These are phyloP conservation scores for Fusarium floridanum DNA, from an alignment of 2,329 filamentous ascomycete species.

Conservation along the genomic window DNA sequence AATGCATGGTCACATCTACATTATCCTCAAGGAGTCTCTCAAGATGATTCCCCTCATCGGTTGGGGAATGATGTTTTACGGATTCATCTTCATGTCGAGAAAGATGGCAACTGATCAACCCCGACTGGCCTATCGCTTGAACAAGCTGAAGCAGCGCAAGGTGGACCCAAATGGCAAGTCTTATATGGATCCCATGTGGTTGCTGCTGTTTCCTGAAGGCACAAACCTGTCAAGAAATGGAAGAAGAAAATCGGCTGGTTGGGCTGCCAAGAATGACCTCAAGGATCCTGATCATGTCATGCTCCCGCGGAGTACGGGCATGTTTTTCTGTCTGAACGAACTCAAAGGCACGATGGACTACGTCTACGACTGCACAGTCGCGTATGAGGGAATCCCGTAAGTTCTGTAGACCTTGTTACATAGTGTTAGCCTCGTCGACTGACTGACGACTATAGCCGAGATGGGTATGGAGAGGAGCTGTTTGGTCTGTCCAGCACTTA, in stretches of 20 bases:
- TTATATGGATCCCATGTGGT: slow-evolving; percentile 86
- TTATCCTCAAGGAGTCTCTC: slow-evolving; percentile 89
- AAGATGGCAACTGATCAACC: slow-evolving; percentile 87
- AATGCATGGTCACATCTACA: slow-evolving; percentile 89
- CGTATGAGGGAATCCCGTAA: slow-evolving; percentile 93
- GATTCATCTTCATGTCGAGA: slow-evolving; percentile 92
- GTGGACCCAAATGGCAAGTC: slow-evolving; percentile 65
- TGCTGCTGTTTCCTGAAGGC: slow-evolving; percentile 88
- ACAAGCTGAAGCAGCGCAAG: slow-evolving; percentile 73
- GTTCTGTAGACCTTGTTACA: slow-evolving; percentile 56
- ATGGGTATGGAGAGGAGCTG: slow-evolving; percentile 88
- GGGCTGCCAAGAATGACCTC: slow-evolving; percentile 82
- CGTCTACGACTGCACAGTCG: slow-evolving; percentile 93
- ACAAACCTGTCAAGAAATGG: slow-evolving; percentile 83
- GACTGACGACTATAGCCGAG: slow-evolving; percentile 65
- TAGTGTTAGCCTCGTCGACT: slow-evolving; percentile 22
- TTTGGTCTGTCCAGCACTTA: slow-evolving; percentile 91
- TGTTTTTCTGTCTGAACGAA: slow-evolving; percentile 83
- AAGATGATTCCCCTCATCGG: slow-evolving; percentile 85
- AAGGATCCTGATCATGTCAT: slow-evolving; percentile 81
- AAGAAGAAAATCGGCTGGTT: slow-evolving; percentile 76
- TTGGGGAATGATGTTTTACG: slow-evolving; percentile 85
- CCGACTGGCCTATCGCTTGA: slow-evolving; percentile 79
- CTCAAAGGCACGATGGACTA: slow-evolving; percentile 81
- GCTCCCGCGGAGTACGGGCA: slow-evolving; percentile 83